Base-by-base conservation (phyloP, 1,139 yeast genomes). In the Sugiyamaella grinbergsii region DNA sequence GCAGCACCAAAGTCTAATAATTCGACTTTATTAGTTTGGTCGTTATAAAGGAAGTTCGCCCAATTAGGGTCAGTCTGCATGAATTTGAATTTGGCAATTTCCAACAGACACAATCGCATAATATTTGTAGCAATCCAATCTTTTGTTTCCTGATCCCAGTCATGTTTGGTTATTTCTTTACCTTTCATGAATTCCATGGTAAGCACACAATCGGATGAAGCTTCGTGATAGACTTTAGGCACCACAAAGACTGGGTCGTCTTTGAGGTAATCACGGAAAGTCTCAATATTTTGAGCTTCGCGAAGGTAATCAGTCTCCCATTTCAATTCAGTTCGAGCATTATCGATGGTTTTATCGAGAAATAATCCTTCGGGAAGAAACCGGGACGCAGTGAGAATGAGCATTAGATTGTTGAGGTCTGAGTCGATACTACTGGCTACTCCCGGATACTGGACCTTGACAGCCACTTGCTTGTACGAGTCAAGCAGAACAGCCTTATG, bases 51-150 rank as follows among this genome's bases (percentile, higher is more conserved):
- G 71, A 94, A 94, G 68, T 93, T 93, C 47, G 98, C 98, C 98
- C 98, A 94, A 70, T 93, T 93, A 43, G 99, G 99, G 70, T 93
- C 99, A 1, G 98, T 91, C 71, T 93, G 99, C 99, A 93, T 93
- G 71, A 85, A 93, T 62, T 79, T 80, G 73, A 85, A 91, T 60
- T 80, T 74, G 28, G 89, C 89, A 64, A 94, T 85, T 69, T 93
- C 99, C 60, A 80, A 74, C 47, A 93, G 73, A 63, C 97, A 90
- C 43, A 93, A 75, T 57, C 89, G 78, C 96, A 94, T 86, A 54
- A 93, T 83, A 61, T 85, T 79, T 6, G 89, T 80, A 10, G 96
- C 95, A 54, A 93, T 84, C 81, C 85, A 85, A 69, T 91, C 76
- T 55, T 79, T 83, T 15, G 86, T 80, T 15, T 78, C 80, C 69